Percentiles rank a stretch among this genome's conserved stretches.
Evolutionary conservation across 768 basidiomycete species (phyloP).

Genomic region (Boletales sp.): DNA sequence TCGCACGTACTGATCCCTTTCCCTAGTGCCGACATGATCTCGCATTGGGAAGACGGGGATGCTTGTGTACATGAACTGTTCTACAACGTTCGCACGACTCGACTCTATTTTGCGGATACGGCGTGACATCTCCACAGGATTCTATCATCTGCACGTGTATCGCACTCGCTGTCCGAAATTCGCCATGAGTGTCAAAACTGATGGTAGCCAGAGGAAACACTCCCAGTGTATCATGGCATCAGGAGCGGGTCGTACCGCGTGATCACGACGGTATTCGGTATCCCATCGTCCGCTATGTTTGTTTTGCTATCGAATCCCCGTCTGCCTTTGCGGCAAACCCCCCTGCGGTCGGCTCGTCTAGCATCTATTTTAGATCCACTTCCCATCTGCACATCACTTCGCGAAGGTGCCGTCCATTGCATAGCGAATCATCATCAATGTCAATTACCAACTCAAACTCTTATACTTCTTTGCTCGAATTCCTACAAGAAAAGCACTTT

Average conservation of each 20-base stretch:
- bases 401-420: slow-evolving; percentile 17
- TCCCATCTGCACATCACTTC: slow-evolving; percentile 20
- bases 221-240: slow-evolving; percentile 9
- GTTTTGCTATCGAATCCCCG: slow-evolving; percentile 16
- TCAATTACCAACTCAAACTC: slow-evolving; percentile 10
- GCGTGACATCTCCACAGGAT: slow-evolving; percentile 47
- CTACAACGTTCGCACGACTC: slow-evolving; percentile 56
- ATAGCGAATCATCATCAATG: slow-evolving; percentile 11
- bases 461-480: not conserved
- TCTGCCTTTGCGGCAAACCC: slow-evolving; percentile 7
- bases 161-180: slow-evolving; percentile 56
- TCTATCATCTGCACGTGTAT: slow-evolving; percentile 65
- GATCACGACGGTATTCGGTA: slow-evolving; percentile 17
- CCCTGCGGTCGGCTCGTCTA: slow-evolving; percentile 11
- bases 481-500: not conserved
- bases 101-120: slow-evolving; percentile 5
- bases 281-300: slow-evolving; percentile 17
- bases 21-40: slow-evolving; percentile 71
- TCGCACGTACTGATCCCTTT: slow-evolving; percentile 4
- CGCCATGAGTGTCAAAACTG: slow-evolving; percentile 23
- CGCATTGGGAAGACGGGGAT: slow-evolving; percentile 88
- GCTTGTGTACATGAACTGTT: slow-evolving; percentile 75
- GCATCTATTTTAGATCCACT: slow-evolving; percentile 20
- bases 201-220: slow-evolving; percentile 21
- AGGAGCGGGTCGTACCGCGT: slow-evolving; percentile 11